Conservation (phyloP, 176 grass and related monocot species). For the Hsuehochloa calcarea region DNA sequence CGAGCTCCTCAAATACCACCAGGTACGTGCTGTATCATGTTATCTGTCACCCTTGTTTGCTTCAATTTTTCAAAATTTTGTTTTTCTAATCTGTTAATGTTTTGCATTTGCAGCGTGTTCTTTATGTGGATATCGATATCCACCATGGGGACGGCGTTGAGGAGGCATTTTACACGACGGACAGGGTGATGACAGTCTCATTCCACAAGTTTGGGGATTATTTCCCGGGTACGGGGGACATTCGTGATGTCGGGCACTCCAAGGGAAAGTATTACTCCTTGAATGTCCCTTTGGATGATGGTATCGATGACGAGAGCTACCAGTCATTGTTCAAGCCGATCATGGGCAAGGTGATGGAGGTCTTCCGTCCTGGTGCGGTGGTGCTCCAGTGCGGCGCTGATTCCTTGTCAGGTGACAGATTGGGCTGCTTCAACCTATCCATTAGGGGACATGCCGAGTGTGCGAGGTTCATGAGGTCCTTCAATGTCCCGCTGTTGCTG, state of each 20-base stretch:
- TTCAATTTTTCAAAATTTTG: not conserved
- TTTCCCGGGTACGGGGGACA: conserved; percentile 84
- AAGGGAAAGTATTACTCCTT: conserved; percentile 87
- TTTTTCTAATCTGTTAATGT: not conserved
- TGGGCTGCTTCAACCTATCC: conserved; percentile 95
- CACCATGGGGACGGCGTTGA: conserved; percentile 97
- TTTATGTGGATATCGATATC: conserved; percentile 94
- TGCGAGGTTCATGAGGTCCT: conserved; percentile 90
- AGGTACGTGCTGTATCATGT: conserved; percentile 33
- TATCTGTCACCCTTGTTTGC: not conserved
- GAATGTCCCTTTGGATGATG: conserved; percentile 85
- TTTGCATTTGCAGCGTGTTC: conserved; percentile 59
- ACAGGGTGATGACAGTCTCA: conserved; percentile 86
- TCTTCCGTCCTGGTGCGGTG: conserved; percentile 75
- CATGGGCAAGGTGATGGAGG: conserved; percentile 89
- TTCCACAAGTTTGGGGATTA: conserved; percentile 99
- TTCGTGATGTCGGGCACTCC: conserved; percentile 57
- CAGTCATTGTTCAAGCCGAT: conserved; percentile 94
- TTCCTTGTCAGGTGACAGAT: conserved; percentile 81
- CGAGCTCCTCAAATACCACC: conserved; percentile 76
- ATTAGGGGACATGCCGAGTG: conserved; percentile 87
- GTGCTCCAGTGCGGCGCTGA: conserved; percentile 94
- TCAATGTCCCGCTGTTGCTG: conserved; percentile 83
- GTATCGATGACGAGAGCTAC: conserved; percentile 92
- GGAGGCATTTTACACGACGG: conserved; percentile 93